phyloP scores from a whole-genome alignment of 73 alveolate species.

The Tetrahymena borealis region DNA sequence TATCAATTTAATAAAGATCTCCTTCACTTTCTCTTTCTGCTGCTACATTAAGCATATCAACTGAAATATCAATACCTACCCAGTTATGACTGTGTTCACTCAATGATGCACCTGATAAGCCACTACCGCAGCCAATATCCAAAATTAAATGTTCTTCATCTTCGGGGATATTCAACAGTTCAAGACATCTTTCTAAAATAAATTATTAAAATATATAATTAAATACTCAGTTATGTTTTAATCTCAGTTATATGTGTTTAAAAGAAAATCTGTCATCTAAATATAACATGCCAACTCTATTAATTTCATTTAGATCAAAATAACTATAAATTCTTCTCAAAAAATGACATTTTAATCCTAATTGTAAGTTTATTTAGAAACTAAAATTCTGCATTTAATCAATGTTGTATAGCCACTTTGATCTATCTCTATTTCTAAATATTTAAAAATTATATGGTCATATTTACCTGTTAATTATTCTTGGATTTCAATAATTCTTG shows the following conservation, averaged over 20 bases:
- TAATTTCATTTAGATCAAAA: background rate
- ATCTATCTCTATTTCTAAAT: no score
- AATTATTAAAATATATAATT: background rate
- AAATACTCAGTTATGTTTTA: background rate
- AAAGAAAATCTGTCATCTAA: background rate
- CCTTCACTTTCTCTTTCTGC: conserved; percentile 79
- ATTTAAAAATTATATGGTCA: no score
- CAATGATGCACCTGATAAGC: conserved; percentile 81
- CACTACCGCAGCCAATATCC: conserved; percentile 97
- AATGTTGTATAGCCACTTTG: no score
- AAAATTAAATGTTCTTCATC: conserved; percentile 63
- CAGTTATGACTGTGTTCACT: conserved; percentile 83
- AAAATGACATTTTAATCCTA: no score
- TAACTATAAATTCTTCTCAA: no score
- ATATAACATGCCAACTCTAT: background rate
- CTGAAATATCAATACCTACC: conserved; percentile 94
- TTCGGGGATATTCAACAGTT: conserved; percentile 79
- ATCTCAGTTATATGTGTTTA: background rate
- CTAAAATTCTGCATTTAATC: no score
- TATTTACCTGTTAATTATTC: conserved; percentile 15
- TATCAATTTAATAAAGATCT: conserved; percentile 77
- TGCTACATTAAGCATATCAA: conserved; percentile 90
- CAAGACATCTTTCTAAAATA: conserved; percentile 81
- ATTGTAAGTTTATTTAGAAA: no score
- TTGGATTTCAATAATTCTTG: conserved; percentile 31